These are phyloP conservation scores for Austroboletus rostrupii DNA, from an alignment of 1,284 basidiomycete genomes.

Conservation along the genomic window DNA sequence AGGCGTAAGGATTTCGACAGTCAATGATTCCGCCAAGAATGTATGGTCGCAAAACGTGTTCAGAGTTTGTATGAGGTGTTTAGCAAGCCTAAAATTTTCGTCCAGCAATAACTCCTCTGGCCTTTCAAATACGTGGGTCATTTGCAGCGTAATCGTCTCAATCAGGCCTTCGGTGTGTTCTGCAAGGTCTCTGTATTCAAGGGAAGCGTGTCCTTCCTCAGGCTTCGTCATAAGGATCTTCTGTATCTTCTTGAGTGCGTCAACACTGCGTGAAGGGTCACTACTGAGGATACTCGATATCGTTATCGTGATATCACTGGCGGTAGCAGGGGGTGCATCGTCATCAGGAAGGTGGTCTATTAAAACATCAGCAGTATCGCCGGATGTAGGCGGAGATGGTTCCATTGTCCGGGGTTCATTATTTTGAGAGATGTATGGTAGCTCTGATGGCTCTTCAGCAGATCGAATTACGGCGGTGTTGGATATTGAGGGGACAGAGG, in stretches of 20 bases:
- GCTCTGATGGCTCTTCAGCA: slow-evolving; percentile 27
- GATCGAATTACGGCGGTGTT: slow-evolving; percentile 18
- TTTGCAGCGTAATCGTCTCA: slow-evolving; percentile 84
- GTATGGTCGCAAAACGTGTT: slow-evolving; percentile 89
- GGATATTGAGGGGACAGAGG: slow-evolving; percentile 17
- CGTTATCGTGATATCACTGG: slow-evolving; percentile 67
- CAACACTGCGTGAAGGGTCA: slow-evolving; percentile 83
- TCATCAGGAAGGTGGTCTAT: slow-evolving; percentile 25
- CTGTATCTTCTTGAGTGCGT: slow-evolving; percentile 90
- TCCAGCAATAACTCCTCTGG: slow-evolving; percentile 69
- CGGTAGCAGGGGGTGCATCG: slow-evolving; percentile 12
- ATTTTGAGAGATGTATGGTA: slow-evolving; percentile 24
- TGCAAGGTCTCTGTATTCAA: slow-evolving; percentile 72
- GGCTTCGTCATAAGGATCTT: slow-evolving; percentile 73
- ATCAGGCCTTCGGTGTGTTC: slow-evolving; percentile 84
- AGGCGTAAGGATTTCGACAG: slow-evolving; percentile 73
- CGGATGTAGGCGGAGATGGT: slow-evolving; percentile 17
- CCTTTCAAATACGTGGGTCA: slow-evolving; percentile 84
- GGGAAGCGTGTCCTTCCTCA: slow-evolving; percentile 63
- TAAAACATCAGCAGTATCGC: slow-evolving; percentile 25
- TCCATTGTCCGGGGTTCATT: slow-evolving; percentile 22
- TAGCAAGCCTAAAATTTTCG: slow-evolving; percentile 85
- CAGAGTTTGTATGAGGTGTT: slow-evolving; percentile 92
- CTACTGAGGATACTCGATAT: slow-evolving; percentile 84
- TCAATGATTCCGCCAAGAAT: slow-evolving; percentile 76